Evolutionary conservation across 129 eudicot species (phyloP).

Genomic region (Flaveria brownii): DNA sequence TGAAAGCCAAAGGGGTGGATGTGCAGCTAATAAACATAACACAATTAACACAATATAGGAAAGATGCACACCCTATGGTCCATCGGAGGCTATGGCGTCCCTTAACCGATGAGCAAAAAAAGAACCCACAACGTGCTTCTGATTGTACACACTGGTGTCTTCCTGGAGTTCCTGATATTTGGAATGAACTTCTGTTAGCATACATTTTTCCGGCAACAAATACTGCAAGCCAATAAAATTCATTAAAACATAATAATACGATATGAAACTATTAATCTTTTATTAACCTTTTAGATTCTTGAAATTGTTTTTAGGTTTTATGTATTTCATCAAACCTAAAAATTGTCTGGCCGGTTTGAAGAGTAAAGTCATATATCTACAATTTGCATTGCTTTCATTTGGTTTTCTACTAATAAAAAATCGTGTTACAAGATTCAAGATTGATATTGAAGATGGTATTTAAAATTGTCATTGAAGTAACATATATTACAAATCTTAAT

Average conservation of each 20-base stretch:
- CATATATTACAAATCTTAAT: background rate
- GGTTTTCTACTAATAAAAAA: background rate
- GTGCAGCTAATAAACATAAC: conserved; percentile 38
- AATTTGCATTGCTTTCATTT: background rate
- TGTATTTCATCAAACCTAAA: background rate
- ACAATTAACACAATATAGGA: conserved; percentile 34
- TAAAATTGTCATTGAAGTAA: background rate
- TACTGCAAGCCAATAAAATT: conserved; percentile 6
- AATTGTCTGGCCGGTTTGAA: background rate
- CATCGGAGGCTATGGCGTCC: conserved; percentile 38
- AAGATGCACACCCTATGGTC: conserved; percentile 43
- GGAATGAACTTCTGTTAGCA: conserved; percentile 44
- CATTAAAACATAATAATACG: background rate
- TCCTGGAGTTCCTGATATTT: conserved; percentile 44
- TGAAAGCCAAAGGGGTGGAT: conserved; percentile 34
- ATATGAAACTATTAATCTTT: background rate
- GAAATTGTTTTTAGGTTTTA: background rate
- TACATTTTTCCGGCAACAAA: conserved; percentile 20
- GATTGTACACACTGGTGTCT: conserved; percentile 48
- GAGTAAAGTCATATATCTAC: background rate
- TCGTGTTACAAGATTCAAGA: background rate
- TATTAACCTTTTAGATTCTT: background rate
- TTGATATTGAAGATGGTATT: background rate
- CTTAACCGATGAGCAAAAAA: conserved; percentile 32
- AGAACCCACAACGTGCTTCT: conserved; percentile 30